Evolutionary conservation across 345 rosid genomes (phyloP), one percentile per base, ranked within the genome.

Genomic region (Eutrema japonicum): DNA sequence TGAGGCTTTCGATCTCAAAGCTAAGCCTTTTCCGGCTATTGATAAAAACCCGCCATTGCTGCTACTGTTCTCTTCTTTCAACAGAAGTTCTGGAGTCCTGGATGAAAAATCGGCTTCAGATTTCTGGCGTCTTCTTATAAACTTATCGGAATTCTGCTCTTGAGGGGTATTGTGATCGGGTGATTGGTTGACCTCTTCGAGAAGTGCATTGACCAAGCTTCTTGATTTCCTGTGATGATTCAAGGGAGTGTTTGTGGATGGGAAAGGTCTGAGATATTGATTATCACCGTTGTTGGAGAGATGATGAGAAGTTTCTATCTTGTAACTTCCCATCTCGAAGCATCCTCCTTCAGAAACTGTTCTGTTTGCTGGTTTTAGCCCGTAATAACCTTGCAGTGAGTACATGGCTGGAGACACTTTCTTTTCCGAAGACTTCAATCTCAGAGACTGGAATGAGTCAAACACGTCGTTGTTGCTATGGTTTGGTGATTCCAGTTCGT

Each of bases 301-400:
- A 62, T 54, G 52, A 36, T 49, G 47, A 43, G 83, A 77, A 46
- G 76, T 60, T 52, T 77, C 86, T 26, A 76, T 76, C 66, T 77
- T 73, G 67, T 82, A 77, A 26, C 64, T 68, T 51, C 85, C 78
- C 89, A 76, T 49, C 30, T 80, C 76, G 12, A 74, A 81, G 64
- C 72, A 52, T 45, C 61, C 60, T 59, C 50, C 55, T 14, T 80
- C 82, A 46, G 79, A 74, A 32, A 77, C 88, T 42, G 81, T 78
- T 68, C 79, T 64, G 58, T 84, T 73, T n/a, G 82, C 71, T 66
- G 86, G 77, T 67, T 79, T 76, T 14, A 92, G 85, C 56, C 89
- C 89, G 68, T 92, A 92, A 75, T 80, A 95, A 51, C 90, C 91
- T 73, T 81, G 96, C 65, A 90, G 82, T 22, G 92, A 83, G 75